Evolutionary conservation across 352 stramenopile species (phyloP).

Genomic region (Pythium coloratum): DNA sequence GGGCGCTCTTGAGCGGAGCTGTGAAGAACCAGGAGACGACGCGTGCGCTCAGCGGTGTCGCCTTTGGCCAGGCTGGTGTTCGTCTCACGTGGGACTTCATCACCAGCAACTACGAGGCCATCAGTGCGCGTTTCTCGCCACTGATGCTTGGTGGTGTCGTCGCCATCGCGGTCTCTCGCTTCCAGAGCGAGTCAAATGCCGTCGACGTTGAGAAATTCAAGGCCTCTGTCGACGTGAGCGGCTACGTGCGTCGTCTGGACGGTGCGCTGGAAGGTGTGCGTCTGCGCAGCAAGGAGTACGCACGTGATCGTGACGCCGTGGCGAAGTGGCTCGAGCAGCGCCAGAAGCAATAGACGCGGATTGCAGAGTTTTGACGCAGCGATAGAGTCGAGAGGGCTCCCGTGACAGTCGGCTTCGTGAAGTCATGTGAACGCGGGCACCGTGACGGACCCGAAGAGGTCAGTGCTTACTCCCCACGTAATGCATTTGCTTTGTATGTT

Average conservation of each 20-base stretch:
- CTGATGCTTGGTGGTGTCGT: conserved; percentile 45
- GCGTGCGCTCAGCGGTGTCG: conserved; percentile 52
- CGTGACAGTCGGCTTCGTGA: too few relatives aligned
- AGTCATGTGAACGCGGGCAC: too few relatives aligned
- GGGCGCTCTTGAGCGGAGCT: conserved; percentile 47
- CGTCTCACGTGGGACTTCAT: conserved; percentile 71
- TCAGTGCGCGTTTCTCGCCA: conserved; percentile 57
- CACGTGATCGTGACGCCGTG: conserved; percentile 55
- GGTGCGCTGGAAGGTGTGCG: conserved; percentile 58
- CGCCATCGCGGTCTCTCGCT: conserved; percentile 36
- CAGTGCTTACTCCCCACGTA: background rate
- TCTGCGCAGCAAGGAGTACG: conserved; percentile 49
- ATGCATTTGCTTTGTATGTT: background rate
- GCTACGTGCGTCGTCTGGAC: conserved; percentile 56
- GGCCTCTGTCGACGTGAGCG: conserved; percentile 49
- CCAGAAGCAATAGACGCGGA: background rate
- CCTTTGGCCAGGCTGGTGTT: conserved; percentile 40
- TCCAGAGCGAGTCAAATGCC: conserved; percentile 52
- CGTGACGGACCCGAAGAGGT: background rate
- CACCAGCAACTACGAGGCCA: conserved; percentile 57
- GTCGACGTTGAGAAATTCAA: conserved; percentile 63
- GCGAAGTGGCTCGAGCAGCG: conserved; percentile 49
- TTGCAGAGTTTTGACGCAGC: background rate
- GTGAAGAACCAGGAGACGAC: conserved; percentile 71
- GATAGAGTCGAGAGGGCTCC: background rate